These are phyloP conservation scores for Ophiostoma tasmaniense DNA, from an alignment of 2,329 filamentous ascomycete genomes.

Conservation along the genomic window DNA sequence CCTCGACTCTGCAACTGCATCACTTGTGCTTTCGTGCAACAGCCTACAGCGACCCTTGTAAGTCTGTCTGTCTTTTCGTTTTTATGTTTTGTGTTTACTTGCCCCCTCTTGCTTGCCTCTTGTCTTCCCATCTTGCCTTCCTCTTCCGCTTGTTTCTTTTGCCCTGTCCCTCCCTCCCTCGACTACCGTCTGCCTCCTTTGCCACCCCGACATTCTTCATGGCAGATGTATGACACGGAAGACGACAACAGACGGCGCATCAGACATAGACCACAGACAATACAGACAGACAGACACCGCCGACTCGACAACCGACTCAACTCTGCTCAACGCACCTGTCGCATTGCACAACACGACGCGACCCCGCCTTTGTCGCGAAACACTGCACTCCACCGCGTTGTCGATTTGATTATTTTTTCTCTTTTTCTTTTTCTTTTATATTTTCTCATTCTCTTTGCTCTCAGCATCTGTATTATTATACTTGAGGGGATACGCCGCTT, in stretches of 20 bases:
- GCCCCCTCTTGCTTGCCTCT: neutral
- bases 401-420: neutral
- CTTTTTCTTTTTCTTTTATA: neutral
- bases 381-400: slow-evolving; percentile 3
- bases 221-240: no score
- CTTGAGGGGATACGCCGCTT: neutral
- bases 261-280: neutral
- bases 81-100: neutral
- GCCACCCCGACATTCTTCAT: no score
- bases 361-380: slow-evolving; percentile 6
- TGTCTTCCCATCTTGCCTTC: neutral
- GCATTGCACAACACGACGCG: slow-evolving; percentile 2
- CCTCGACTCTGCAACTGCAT: neutral
- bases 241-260: neutral
- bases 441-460: neutral
- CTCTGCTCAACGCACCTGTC: neutral
- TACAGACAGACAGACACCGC: neutral
- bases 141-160: neutral
- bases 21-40: neutral
- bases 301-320: neutral
- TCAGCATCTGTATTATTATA: neutral
- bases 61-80: neutral
- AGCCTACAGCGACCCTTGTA: neutral
- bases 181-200: neutral
- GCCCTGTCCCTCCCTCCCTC: neutral